Evolutionary conservation across 2,329 filamentous ascomycete species (phyloP).

Genomic region (Ophiostoma pallidulum): DNA sequence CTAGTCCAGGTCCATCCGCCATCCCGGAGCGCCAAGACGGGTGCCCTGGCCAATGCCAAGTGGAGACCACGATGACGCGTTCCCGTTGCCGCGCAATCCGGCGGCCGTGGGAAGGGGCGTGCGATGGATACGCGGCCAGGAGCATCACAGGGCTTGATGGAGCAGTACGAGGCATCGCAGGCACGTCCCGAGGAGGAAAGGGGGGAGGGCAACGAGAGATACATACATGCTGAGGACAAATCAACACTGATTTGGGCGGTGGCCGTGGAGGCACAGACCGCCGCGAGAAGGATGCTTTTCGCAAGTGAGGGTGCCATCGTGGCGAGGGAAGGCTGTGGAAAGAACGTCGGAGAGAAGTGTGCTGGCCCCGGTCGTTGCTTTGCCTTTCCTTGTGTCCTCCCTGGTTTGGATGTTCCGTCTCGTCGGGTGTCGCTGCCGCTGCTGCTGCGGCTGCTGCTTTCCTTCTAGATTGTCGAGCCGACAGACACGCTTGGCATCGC

Average conservation of each 20-base stretch:
- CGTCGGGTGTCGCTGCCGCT: too few species aligned
- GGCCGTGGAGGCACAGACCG: conserved; percentile 11
- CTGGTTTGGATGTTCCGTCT: too few species aligned
- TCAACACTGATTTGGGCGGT: conserved; percentile 14
- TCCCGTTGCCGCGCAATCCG: background rate
- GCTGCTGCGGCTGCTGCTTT: too few species aligned
- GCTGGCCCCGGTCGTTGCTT: too few species aligned
- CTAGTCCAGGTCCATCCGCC: background rate
- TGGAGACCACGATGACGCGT: conserved; percentile 2
- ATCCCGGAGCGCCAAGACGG: conserved; percentile 5
- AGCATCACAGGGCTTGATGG: background rate
- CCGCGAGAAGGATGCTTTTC: conserved; percentile 11
- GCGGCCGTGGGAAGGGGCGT: background rate
- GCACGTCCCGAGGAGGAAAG: background rate
- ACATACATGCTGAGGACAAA: conserved; percentile 12
- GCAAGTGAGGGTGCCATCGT: conserved; percentile 7
- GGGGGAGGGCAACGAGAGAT: background rate
- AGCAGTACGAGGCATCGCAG: background rate
- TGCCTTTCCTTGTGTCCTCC: too few species aligned
- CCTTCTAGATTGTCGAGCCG: background rate
- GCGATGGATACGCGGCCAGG: too few species aligned
- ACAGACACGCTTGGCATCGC: conserved; percentile 1
- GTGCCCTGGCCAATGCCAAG: background rate
- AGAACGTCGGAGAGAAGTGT: too few species aligned
- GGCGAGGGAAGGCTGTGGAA: background rate